Evolutionary conservation across 2,329 filamentous ascomycete genomes (phyloP), one percentile per base, ranked within the genome.

Genomic region (Aspergillus felis): DNA sequence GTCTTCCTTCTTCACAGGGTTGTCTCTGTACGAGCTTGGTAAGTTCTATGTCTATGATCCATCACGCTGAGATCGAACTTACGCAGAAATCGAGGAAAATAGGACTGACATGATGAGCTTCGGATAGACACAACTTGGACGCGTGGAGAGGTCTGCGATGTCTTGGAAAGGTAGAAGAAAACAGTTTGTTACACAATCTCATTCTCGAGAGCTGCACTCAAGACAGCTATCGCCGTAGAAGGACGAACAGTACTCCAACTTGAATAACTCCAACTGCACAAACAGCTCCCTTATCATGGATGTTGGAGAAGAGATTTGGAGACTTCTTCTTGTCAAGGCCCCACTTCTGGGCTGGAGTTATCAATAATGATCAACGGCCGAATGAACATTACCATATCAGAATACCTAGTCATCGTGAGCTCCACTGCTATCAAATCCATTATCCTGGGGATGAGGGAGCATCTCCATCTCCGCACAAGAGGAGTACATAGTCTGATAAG

Each of bases 1-100:
- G 57, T 78, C 76, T 1, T 74, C 76, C 22, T 67, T 60, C 12
- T 71, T 73, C 9, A 80, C 71, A 7, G 78, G 78, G 50, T 80
- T 80, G 17, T 57, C 52, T 20, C 64, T 70, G 14, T 44, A 47
- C 56, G 14, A 51, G 42, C 28, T 17, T 35, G n/a, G n/a, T 41
- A 6, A 38, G 41, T 3, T 24, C 7, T 47, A 3, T 3, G 8
- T n/a, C 17, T 35, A 3, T 35, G 14, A 7, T 17, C 2, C 14
- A 6, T 17, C 32, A 35, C 4, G 10, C 7, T 14, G 42, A 46
- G 5, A 9, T 27, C 25, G 28, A 6, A 57, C 64, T 56, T 50
- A 69, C 67, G 61, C 59, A 9, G 67, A 69, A 49, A 69, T 68
- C 32, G 58, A 68, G n/a, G 67, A 68, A 51, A 68, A 68, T 41